Evolutionary conservation across 805 yeast genomes (phyloP).

Genomic region (Barnettozyma botsteinii): DNA sequence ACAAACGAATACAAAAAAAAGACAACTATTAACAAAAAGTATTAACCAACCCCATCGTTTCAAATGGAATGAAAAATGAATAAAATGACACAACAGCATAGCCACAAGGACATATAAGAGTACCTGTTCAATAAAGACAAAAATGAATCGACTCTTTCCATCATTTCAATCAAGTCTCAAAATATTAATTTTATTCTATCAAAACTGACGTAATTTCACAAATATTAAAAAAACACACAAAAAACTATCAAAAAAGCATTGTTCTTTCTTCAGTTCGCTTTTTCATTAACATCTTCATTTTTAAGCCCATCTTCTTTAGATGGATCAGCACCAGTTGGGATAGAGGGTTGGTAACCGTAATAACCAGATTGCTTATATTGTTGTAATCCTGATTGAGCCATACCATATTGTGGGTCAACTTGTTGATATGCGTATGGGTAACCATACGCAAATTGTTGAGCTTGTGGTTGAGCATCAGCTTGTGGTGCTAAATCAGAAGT

Average conservation of each 20-base stretch:
- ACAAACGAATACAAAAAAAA: too few relatives aligned
- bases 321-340: neutral
- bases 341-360: conserved; percentile 8
- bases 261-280: too few relatives aligned
- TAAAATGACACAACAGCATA: too few relatives aligned
- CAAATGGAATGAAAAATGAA: too few relatives aligned
- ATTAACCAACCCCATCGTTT: too few relatives aligned
- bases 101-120: too few relatives aligned
- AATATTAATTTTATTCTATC: neutral
- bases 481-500: neutral
- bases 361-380: conserved; percentile 10
- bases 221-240: neutral
- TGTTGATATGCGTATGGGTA: conserved; percentile 16
- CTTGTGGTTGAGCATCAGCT: conserved; percentile 4
- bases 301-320: conserved; percentile 1
- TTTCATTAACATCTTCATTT: conserved; percentile 2
- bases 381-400: conserved; percentile 3
- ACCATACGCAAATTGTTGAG: conserved; percentile 9
- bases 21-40: too few relatives aligned
- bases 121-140: too few relatives aligned
- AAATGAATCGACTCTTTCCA: too few relatives aligned
- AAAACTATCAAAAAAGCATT: neutral
- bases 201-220: neutral
- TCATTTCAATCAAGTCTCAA: too few relatives aligned
- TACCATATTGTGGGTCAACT: conserved; percentile 6